A percentile compares a stretch with the other conserved stretches of the same genome.
phyloP scores from a whole-genome alignment of 306 rosid species.

The Argentina anserina region DNA sequence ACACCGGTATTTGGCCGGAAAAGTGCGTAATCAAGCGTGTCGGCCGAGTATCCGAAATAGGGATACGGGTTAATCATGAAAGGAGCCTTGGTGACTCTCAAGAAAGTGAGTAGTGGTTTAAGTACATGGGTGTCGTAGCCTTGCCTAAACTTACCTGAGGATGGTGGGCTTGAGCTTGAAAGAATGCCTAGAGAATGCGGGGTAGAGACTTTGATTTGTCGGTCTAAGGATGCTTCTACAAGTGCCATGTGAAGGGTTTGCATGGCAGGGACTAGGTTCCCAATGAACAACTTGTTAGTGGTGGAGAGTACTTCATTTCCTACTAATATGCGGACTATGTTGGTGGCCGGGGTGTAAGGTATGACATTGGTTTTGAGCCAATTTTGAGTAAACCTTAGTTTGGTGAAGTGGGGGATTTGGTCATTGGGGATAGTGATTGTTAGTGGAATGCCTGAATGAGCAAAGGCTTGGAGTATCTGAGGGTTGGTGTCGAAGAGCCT shows the following conservation, averaged over 20 bases:
- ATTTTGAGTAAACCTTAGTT: conserved; percentile 40
- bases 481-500: conserved; percentile 60
- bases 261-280: conserved; percentile 66
- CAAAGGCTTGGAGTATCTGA: conserved; percentile 48
- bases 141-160: conserved; percentile 60
- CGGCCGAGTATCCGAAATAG: conserved; percentile 45
- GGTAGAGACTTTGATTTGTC: conserved; percentile 52
- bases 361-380: conserved; percentile 57
- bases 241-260: conserved; percentile 60
- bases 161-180: conserved; percentile 70
- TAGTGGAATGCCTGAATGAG: conserved; percentile 44
- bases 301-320: conserved; percentile 76
- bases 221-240: conserved; percentile 36
- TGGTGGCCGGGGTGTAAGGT: conserved; percentile 53
- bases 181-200: conserved; percentile 77
- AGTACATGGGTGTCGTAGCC: conserved; percentile 73
- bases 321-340: conserved; percentile 45
- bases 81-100: conserved; percentile 51
- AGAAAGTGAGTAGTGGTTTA: conserved; percentile 65
- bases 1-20: conserved; percentile 50
- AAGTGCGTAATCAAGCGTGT: conserved; percentile 53
- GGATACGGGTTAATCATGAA: conserved; percentile 80
- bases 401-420: conserved; percentile 54
- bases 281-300: conserved; percentile 46
- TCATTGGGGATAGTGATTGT: conserved; percentile 56